Conservation (phyloP, 768 basidiomycete genomes). For the Jaapia argillacea region DNA sequence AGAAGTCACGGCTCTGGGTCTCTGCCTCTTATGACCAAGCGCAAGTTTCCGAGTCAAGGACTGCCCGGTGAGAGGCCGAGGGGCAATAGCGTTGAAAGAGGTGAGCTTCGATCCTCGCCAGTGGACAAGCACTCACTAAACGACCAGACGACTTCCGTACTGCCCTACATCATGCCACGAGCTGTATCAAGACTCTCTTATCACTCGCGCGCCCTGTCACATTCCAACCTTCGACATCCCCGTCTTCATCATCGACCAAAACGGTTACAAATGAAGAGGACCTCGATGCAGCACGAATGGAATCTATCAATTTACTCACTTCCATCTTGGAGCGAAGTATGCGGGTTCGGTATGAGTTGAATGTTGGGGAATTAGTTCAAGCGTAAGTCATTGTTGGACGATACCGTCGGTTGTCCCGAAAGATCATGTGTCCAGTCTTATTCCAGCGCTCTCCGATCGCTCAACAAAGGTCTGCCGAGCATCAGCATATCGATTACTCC, state of each 20-base stretch:
- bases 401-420: conserved; percentile 5
- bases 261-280: conserved; percentile 23
- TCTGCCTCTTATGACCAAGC: no score
- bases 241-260: conserved; percentile 25
- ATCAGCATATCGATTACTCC: conserved; percentile 73
- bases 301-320: conserved; percentile 56
- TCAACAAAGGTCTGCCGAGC: conserved; percentile 68
- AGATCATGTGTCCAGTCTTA: conserved; percentile 55
- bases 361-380: conserved; percentile 57
- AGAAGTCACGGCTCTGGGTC: no score
- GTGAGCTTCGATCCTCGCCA: not conserved
- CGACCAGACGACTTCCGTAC: conserved; percentile 75
- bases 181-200: conserved; percentile 45
- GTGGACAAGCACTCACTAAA: conserved; percentile 1
- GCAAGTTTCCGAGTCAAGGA: not conserved
- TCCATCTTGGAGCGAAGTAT: conserved; percentile 58
- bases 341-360: conserved; percentile 69
- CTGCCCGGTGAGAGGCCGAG: not conserved
- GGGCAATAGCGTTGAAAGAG: not conserved
- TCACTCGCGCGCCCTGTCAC: conserved; percentile 28
- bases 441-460: conserved; percentile 69
- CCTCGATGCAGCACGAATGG: conserved; percentile 45
- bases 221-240: conserved; percentile 25
- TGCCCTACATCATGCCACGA: conserved; percentile 53
- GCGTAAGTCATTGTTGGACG: conserved; percentile 40